These are phyloP conservation scores for Alternaria longipes DNA, from an alignment of 2,329 filamentous ascomycete genomes.

Conservation along the genomic window DNA sequence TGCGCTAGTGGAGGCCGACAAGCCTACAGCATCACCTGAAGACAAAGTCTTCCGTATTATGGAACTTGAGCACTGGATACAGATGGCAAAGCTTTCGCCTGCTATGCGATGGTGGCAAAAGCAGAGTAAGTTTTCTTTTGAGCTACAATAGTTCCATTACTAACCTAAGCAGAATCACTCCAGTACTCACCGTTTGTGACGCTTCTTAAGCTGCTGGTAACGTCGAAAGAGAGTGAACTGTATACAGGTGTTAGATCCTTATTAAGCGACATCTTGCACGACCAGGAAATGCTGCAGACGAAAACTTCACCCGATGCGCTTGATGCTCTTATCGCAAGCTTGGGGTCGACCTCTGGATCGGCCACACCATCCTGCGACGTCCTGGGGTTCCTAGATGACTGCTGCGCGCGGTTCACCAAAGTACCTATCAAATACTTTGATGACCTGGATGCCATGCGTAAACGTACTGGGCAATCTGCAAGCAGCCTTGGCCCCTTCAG, in stretches of 20 bases:
- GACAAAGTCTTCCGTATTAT: slow-evolving; percentile 69
- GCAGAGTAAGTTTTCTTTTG: slow-evolving; percentile 54
- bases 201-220: slow-evolving; percentile 68
- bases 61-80: slow-evolving; percentile 82
- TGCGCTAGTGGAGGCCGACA: slow-evolving; percentile 69
- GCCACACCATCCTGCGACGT: slow-evolving; percentile 52
- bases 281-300: slow-evolving; percentile 71
- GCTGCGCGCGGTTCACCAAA: slow-evolving; percentile 75
- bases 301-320: slow-evolving; percentile 51
- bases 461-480: slow-evolving; percentile 29
- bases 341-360: slow-evolving; percentile 51
- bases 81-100: slow-evolving; percentile 80
- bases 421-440: slow-evolving; percentile 87
- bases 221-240: slow-evolving; percentile 60
- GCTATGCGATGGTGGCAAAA: slow-evolving; percentile 93
- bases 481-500: slow-evolving; percentile 58
- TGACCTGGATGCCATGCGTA: slow-evolving; percentile 63
- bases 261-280: slow-evolving; percentile 68
- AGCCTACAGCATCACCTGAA: slow-evolving; percentile 48
- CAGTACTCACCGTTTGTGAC: slow-evolving; percentile 75
- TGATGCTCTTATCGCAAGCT: slow-evolving; percentile 60
- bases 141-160: not conserved
- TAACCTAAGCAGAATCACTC: slow-evolving; percentile 61
- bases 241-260: slow-evolving; percentile 64
- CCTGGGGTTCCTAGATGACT: slow-evolving; percentile 83